Evolutionary conservation across 108 stramenopile species (phyloP).

Genomic region (Chaetoceros tenuissimus): DNA sequence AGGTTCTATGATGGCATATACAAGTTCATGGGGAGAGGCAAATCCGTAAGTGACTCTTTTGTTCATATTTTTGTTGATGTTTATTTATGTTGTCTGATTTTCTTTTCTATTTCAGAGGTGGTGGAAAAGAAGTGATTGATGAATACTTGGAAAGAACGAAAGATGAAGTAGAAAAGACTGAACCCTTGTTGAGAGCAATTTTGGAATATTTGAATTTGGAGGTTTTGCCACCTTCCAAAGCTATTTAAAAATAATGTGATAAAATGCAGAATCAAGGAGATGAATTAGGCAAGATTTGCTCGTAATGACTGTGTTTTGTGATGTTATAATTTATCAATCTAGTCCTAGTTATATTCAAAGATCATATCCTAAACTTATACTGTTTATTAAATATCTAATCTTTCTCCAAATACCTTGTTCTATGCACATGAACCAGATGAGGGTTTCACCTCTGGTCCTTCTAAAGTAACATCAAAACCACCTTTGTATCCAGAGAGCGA

Average conservation of each 20-base stretch:
- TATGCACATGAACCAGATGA: background rate
- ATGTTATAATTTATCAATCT: background rate
- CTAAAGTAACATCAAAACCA: background rate
- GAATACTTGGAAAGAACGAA: slow-evolving; percentile 68
- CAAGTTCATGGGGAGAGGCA: slow-evolving; percentile 51
- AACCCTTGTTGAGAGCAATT: slow-evolving; percentile 42
- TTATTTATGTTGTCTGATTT: too few relatives aligned
- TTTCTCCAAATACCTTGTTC: background rate
- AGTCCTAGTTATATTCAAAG: background rate
- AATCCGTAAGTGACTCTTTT: slow-evolving; percentile 47
- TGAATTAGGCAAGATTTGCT: too few relatives aligned
- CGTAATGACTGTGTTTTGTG: too few relatives aligned
- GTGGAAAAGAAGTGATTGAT: slow-evolving; percentile 69
- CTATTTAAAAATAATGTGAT: too few relatives aligned
- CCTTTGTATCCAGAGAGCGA: background rate
- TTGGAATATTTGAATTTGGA: slow-evolving; percentile 50
- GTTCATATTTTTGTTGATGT: slow-evolving; percentile 24
- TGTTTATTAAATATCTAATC: background rate
- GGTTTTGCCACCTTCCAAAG: slow-evolving; percentile 40
- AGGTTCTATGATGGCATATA: slow-evolving; percentile 42
- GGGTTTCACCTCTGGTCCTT: background rate
- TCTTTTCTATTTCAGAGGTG: too few relatives aligned
- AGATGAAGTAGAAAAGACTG: slow-evolving; percentile 48
- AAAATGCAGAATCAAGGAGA: too few relatives aligned
- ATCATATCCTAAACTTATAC: background rate